phyloP scores from a whole-genome alignment of 129 eudicot species.

The Centrapalus pauciflorus region DNA sequence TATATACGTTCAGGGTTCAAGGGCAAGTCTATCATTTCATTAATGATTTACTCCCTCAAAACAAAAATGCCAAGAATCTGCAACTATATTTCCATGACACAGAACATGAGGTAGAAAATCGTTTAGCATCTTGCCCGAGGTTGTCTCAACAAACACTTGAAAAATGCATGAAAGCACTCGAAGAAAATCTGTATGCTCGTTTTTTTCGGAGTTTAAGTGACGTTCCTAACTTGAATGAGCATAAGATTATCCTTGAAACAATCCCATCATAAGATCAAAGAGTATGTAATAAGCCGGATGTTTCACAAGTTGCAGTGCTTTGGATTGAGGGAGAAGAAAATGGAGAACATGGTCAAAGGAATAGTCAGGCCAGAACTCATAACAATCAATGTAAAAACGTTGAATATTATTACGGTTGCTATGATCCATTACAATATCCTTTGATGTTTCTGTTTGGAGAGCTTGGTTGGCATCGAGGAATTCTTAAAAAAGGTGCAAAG shows the following conservation, averaged over 20 bases:
- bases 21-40: conserved; percentile 1
- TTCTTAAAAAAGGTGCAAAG: background rate
- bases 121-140: background rate
- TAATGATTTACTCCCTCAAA: background rate
- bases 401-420: background rate
- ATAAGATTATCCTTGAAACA: background rate
- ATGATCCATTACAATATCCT: too few relatives aligned
- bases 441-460: background rate
- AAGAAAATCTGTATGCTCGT: background rate
- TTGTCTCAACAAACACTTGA: background rate
- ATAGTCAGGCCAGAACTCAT: background rate
- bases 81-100: background rate
- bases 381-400: background rate
- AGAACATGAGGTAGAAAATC: background rate
- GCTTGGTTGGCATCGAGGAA: background rate
- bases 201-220: background rate
- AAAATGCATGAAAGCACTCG: background rate
- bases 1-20: background rate
- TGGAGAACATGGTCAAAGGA: background rate
- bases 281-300: background rate
- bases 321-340: background rate
- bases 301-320: background rate
- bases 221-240: background rate
- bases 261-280: background rate
- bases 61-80: background rate